A percentile compares a stretch with the other conserved stretches of the same genome.
Evolutionary conservation across 176 grass and related monocot genomes (phyloP).

Genomic region (Juncus effusus): DNA sequence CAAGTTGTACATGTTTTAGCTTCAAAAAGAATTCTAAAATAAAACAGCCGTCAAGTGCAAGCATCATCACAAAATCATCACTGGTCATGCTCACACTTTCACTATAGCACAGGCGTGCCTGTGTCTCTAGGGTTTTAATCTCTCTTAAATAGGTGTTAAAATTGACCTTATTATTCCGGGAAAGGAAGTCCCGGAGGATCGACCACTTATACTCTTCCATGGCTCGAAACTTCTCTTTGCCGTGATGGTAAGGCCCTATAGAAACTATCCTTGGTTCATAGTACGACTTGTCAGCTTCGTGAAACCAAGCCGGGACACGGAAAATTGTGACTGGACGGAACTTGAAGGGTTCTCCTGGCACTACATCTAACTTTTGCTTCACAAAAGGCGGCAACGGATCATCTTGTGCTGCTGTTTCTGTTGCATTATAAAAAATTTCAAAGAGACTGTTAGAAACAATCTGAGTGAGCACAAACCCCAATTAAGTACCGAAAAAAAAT

Average conservation of each 20-base stretch:
- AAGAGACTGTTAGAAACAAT: no score
- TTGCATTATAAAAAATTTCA: neutral
- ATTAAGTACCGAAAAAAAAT: no score
- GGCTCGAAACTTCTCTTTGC: neutral
- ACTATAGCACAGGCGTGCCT: neutral
- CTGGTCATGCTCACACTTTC: neutral
- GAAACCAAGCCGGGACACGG: no score
- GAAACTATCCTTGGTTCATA: no score
- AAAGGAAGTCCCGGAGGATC: conserved; percentile 10
- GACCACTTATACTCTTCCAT: conserved; percentile 26
- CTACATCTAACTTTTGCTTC: no score
- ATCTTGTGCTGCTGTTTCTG: no score
- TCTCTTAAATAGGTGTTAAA: neutral
- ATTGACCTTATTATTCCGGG: neutral
- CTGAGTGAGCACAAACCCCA: no score
- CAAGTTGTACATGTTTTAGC: neutral
- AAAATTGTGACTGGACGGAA: no score
- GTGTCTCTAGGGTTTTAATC: neutral
- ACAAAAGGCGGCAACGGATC: no score
- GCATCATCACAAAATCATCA: neutral
- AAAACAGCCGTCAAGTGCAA: conserved; percentile 15
- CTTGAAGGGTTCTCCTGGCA: no score
- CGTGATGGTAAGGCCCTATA: no score
- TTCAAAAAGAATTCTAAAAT: conserved; percentile 27
- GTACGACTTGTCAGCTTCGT: no score